Evolutionary conservation across 2,329 filamentous ascomycete genomes (phyloP).

Genomic region (Fusarium sp.): DNA sequence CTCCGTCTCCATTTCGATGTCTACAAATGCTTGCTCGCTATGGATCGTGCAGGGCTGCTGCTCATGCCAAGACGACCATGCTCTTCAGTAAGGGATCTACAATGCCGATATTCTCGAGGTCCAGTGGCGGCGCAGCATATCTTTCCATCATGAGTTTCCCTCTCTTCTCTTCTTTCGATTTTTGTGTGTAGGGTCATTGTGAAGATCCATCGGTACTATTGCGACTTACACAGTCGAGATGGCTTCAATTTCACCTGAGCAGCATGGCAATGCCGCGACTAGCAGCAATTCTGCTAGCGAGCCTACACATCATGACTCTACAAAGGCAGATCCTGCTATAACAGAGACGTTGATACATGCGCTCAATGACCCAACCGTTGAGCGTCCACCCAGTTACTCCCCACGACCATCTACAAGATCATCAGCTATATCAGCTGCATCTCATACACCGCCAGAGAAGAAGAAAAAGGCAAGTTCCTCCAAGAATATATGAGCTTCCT

Average conservation of each 20-base stretch:
- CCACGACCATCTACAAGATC: constrained; percentile 15
- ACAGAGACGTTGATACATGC: constrained; percentile 5
- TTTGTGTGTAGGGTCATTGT: background rate
- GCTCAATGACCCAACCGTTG: background rate
- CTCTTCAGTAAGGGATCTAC: background rate
- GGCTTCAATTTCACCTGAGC: constrained; percentile 8
- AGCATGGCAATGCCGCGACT: background rate
- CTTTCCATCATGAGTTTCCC: background rate
- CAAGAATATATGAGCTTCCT: background rate
- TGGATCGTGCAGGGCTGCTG: constrained; percentile 15
- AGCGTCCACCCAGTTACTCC: constrained; percentile 12
- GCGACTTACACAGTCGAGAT: constrained; percentile 17
- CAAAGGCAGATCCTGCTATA: background rate
- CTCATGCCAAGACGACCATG: constrained; percentile 1
- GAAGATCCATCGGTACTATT: background rate
- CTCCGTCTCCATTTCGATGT: constrained; percentile 5
- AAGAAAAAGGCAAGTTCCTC: constrained; percentile 19
- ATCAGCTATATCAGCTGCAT: constrained; percentile 15
- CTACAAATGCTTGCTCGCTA: constrained; percentile 8
- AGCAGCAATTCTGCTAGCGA: background rate
- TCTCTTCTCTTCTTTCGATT: background rate
- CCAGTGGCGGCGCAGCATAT: background rate
- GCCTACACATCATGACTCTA: background rate
- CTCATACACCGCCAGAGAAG: constrained; percentile 2
- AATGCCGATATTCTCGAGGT: background rate